A percentile compares a stretch with the other conserved stretches of the same genome.
These are phyloP conservation scores for Chlamydomonas applanata DNA, from an alignment of 139 green algal genomes.

Conservation along the genomic window DNA sequence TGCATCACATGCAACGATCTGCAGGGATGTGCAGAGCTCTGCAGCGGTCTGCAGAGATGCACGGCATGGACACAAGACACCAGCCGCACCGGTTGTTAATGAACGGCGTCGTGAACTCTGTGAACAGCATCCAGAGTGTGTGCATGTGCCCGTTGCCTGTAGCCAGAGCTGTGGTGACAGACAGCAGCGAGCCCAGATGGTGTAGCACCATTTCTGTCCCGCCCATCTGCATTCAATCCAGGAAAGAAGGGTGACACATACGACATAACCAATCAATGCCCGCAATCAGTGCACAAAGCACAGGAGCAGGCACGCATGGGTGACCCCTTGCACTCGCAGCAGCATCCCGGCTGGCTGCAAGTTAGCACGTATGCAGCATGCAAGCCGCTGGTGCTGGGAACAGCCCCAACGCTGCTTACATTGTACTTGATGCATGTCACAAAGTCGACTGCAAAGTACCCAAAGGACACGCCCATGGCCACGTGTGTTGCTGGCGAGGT, in stretches of 20 bases:
- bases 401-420: conserved; percentile 3
- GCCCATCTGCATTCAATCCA: conserved; percentile 41
- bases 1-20: too few relatives aligned
- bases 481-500: conserved; percentile 12
- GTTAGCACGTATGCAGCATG: background rate
- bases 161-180: conserved; percentile 9
- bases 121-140: conserved; percentile 43
- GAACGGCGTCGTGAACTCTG: conserved; percentile 46
- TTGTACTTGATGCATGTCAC: conserved; percentile 36
- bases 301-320: background rate
- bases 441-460: conserved; percentile 40
- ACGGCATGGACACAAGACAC: too few relatives aligned
- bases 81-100: conserved; percentile 20
- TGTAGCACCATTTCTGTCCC: conserved; percentile 36
- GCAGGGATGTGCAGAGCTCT: too few relatives aligned
- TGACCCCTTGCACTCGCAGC: background rate
- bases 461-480: conserved; percentile 24
- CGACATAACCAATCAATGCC: background rate
- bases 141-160: conserved; percentile 29
- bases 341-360: background rate
- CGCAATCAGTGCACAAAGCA: background rate
- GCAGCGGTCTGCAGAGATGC: too few relatives aligned
- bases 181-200: conserved; percentile 25
- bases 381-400: background rate
- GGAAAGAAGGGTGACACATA: background rate